These are phyloP conservation scores for Xylaria sp. DNA, from an alignment of 2,329 filamentous ascomycete species.

Conservation along the genomic window DNA sequence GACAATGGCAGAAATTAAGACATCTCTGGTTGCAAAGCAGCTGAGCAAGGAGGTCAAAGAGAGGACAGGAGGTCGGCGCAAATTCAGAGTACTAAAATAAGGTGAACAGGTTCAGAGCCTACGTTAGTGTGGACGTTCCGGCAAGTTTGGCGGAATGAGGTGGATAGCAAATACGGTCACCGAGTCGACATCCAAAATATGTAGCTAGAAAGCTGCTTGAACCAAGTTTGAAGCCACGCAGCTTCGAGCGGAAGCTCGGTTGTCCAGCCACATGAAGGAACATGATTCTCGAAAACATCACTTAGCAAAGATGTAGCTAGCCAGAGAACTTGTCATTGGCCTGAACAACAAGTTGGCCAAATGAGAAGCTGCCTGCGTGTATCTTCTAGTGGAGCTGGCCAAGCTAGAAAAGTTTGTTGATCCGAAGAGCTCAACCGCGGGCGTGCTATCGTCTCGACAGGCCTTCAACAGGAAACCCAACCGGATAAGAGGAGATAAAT, in stretches of 20 bases:
- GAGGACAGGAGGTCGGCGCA: conserved; percentile 41
- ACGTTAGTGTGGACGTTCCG: conserved; percentile 41
- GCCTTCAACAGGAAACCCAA: conserved; percentile 7
- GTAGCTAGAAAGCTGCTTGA: conserved; percentile 44
- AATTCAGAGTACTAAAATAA: conserved; percentile 44
- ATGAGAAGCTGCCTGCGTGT: conserved; percentile 42
- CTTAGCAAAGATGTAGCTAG: conserved; percentile 42
- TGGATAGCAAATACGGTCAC: conserved; percentile 37
- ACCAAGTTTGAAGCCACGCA: conserved; percentile 41
- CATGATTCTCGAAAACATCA: conserved; percentile 43
- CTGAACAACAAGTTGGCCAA: conserved; percentile 40
- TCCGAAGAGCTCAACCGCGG: conserved; percentile 32
- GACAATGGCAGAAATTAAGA: conserved; percentile 41
- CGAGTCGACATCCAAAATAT: conserved; percentile 43
- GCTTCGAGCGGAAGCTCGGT: conserved; percentile 26
- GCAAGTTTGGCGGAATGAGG: conserved; percentile 47
- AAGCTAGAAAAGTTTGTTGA: conserved; percentile 45
- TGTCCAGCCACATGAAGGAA: conserved; percentile 20
- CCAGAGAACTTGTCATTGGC: conserved; percentile 38
- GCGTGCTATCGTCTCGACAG: conserved; percentile 39
- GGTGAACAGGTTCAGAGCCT: conserved; percentile 41
- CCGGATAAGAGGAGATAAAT: neutral
- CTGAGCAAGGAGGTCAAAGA: conserved; percentile 44
- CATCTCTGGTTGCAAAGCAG: conserved; percentile 46
- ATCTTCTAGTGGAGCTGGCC: conserved; percentile 44